Base-by-base conservation (phyloP, 257 asterid genomes). In the Solanum infundibuliforme region DNA sequence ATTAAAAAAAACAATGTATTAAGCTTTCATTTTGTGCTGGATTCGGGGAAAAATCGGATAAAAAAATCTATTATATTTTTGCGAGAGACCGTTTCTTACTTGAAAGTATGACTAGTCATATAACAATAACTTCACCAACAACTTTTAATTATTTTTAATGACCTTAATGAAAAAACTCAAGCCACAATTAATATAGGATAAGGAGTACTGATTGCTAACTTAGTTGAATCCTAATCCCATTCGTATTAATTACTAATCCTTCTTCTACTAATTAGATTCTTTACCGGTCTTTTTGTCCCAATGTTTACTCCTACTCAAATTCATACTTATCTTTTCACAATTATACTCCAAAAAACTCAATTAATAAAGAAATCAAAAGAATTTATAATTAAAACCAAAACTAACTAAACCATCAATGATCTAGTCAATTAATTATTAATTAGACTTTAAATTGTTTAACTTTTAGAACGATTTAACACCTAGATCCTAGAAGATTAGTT, bases 31-130 rank as follows among this genome's bases (percentile, higher is more conserved):
- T 52, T 52, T 52, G 10, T 18, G 10, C 0, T 52, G 1, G 0
- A 52, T 52, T 52, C 0, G 10, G 10, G 0, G 10, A 7, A 52
- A 18, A 6, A 2, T 0, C 4, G 0, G 1, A 55, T 6, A 6
- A 2, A 6, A 52, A 3, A 55, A 18, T 18, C 4, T 55, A 18
- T 0, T 48, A 14, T 52, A 14, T 55, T 18, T 18, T 55, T 55
- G 4, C 4, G 3, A 55, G 4, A 55, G 10, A 55, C 2, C 0
- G 10, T 55, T 18, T 55, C n/a, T 55, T 55, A 55, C n/a, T 55
- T 4, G 1, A 52, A 52, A 0, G 0, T 6, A 55, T 18, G n/a
- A 55, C 10, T 55, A 6, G 2, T 55, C 10, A 18, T 55, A 6
- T 18, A 55, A 55, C n/a, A 55, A 6, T 52, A 52, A 52, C 8